phyloP scores from a whole-genome alignment of 257 asterid genomes.

The Verbascum thapsus region DNA sequence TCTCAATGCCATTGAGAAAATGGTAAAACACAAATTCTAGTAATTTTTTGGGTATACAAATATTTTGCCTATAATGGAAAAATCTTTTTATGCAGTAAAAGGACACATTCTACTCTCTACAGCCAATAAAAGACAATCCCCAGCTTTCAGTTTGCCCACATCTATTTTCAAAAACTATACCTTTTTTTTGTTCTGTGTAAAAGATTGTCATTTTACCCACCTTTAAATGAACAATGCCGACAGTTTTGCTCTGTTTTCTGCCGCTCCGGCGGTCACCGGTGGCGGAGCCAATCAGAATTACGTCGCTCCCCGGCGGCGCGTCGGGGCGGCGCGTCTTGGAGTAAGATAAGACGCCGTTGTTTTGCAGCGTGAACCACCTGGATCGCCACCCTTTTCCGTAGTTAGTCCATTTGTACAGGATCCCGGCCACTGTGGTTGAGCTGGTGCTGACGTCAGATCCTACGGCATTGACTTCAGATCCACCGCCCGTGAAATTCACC shows the following conservation, averaged over 20 bases:
- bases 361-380: conserved; percentile 79
- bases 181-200: no score
- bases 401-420: conserved; percentile 90
- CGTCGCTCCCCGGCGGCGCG: conserved; percentile 37
- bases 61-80: conserved; percentile 43
- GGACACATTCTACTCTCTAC: no score
- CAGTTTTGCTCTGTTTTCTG: conserved; percentile 51
- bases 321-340: conserved; percentile 65
- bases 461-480: conserved; percentile 70
- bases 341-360: conserved; percentile 75
- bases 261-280: conserved; percentile 34
- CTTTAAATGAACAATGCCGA: conserved; percentile 86
- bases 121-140: conserved; percentile 53
- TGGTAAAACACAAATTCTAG: conserved; percentile 31
- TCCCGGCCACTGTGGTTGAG: conserved; percentile 61
- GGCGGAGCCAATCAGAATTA: conserved; percentile 37
- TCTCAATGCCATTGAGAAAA: conserved; percentile 8
- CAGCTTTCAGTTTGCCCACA: conserved; percentile 33
- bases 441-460: conserved; percentile 61
- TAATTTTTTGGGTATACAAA: conserved; percentile 32
- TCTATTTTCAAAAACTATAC: not conserved
- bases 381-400: conserved; percentile 97
- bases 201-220: conserved; percentile 46
- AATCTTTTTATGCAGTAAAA: conserved; percentile 29
- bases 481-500: conserved; percentile 41